Evolutionary conservation across 441 rosid species (phyloP).

Genomic region (Gossypium gossypioides): DNA sequence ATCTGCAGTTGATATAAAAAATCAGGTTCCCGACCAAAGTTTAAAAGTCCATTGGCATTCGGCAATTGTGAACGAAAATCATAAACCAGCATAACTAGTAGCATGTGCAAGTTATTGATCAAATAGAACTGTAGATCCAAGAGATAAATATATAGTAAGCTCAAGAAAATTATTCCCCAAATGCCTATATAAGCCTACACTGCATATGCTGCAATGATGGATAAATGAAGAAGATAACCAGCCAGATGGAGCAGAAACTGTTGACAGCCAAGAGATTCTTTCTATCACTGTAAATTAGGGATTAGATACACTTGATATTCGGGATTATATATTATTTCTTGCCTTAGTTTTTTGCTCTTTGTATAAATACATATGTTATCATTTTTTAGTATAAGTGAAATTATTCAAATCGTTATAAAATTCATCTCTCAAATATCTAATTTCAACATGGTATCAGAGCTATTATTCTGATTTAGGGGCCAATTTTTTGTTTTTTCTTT

Average conservation of each 20-base stretch:
- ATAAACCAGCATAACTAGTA: not conserved
- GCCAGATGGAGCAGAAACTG: conserved; percentile 1
- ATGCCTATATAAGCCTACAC: not conserved
- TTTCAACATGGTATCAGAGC: too few relatives aligned
- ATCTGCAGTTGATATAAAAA: not conserved
- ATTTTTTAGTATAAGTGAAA: too few relatives aligned
- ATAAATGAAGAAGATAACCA: not conserved
- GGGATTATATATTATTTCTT: too few relatives aligned
- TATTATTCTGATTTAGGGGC: too few relatives aligned
- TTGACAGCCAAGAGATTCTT: too few relatives aligned
- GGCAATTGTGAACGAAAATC: not conserved
- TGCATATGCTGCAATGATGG: not conserved
- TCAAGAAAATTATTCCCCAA: not conserved
- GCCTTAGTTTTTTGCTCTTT: too few relatives aligned
- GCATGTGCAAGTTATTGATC: not conserved
- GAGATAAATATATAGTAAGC: not conserved
- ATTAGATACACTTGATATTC: too few relatives aligned
- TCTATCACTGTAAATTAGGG: too few relatives aligned
- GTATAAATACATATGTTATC: too few relatives aligned
- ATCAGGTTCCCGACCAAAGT: not conserved
- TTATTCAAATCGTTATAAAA: too few relatives aligned
- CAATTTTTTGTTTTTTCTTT: too few relatives aligned
- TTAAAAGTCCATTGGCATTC: not conserved
- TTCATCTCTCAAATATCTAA: too few relatives aligned
- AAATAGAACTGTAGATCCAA: not conserved